Evolutionary conservation across 768 basidiomycete genomes (phyloP).

Genomic region (Leucocoprinus birnbaumii): DNA sequence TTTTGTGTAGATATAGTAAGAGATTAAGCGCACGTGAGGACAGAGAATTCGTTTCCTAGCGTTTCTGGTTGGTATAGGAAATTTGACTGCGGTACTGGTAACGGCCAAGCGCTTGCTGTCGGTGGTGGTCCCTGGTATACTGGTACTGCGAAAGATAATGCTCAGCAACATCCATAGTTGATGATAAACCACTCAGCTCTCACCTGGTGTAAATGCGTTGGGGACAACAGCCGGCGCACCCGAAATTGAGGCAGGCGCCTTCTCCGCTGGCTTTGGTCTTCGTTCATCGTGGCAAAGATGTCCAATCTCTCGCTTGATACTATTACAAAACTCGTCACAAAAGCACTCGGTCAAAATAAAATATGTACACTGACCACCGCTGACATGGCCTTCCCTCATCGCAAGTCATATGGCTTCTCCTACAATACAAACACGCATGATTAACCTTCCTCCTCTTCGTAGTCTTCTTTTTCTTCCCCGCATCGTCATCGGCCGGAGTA

Average conservation of each 20-base stretch:
- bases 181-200: too few species aligned
- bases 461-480: slow-evolving; percentile 45
- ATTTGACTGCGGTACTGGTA: slow-evolving; percentile 41
- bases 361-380: slow-evolving; percentile 68
- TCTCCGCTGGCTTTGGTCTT: slow-evolving; percentile 48
- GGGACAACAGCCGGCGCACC: slow-evolving; percentile 23
- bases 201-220: slow-evolving; percentile 46
- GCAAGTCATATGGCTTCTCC: slow-evolving; percentile 91
- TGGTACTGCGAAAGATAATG: slow-evolving; percentile 25
- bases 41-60: slow-evolving; percentile 79
- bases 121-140: slow-evolving; percentile 33
- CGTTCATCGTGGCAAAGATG: slow-evolving; percentile 92
- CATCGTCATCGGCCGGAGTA: slow-evolving; percentile 27
- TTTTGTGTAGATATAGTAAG: slow-evolving; percentile 1
- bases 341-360: background rate
- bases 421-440: slow-evolving; percentile 92
- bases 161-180: background rate
- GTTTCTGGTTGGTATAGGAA: slow-evolving; percentile 73
- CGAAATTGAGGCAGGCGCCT: slow-evolving; percentile 30
- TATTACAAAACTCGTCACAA: slow-evolving; percentile 24
- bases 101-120: slow-evolving; percentile 47
- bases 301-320: slow-evolving; percentile 95
- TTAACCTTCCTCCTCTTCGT: slow-evolving; percentile 82
- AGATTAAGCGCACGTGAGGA: slow-evolving; percentile 55
- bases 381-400: slow-evolving; percentile 90